These are phyloP conservation scores for Novymonas esmeraldas DNA, from an alignment of 208 protist genomes.

Conservation along the genomic window DNA sequence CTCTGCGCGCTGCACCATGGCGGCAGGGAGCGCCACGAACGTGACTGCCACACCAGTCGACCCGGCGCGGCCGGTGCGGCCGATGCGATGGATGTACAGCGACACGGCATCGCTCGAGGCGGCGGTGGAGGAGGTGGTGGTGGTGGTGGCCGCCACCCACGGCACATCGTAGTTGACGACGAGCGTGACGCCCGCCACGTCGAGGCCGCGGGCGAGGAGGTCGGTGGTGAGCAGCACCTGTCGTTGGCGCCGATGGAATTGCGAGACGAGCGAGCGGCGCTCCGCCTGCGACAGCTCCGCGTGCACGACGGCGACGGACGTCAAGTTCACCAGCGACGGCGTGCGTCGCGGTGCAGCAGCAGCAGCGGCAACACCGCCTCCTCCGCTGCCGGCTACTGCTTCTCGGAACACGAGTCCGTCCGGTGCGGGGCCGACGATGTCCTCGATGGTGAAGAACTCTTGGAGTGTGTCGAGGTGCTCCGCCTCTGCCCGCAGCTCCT, in stretches of 20 bases:
- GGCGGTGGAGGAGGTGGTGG: too few relatives aligned
- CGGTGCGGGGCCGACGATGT: conserved; percentile 54
- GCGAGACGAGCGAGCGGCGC: conserved; percentile 94
- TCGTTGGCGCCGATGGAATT: conserved; percentile 93
- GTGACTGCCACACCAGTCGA: conserved; percentile 91
- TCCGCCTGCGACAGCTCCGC: conserved; percentile 83
- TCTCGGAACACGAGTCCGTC: conserved; percentile 25
- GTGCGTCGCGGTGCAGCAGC: neutral
- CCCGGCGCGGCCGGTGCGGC: conserved; percentile 90
- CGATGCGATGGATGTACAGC: conserved; percentile 97
- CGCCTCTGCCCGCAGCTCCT: conserved; percentile 66
- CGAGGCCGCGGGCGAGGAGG: conserved; percentile 91
- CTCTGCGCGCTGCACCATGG: conserved; percentile 39
- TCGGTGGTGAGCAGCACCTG: conserved; percentile 99
- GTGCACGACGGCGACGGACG: conserved; percentile 76
- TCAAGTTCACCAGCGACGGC: conserved; percentile 41
- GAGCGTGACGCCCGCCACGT: conserved; percentile 96
- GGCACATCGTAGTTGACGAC: conserved; percentile 99
- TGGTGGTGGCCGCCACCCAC: conserved; percentile 23
- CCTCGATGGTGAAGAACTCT: conserved; percentile 42
- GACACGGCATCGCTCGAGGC: conserved; percentile 46
- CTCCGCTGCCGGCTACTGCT: neutral
- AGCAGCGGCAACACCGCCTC: neutral
- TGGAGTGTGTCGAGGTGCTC: conserved; percentile 43
- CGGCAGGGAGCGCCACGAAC: conserved; percentile 81